phyloP scores from a whole-genome alignment of 2,329 filamentous ascomycete genomes.

The Penicillium frequentans region DNA sequence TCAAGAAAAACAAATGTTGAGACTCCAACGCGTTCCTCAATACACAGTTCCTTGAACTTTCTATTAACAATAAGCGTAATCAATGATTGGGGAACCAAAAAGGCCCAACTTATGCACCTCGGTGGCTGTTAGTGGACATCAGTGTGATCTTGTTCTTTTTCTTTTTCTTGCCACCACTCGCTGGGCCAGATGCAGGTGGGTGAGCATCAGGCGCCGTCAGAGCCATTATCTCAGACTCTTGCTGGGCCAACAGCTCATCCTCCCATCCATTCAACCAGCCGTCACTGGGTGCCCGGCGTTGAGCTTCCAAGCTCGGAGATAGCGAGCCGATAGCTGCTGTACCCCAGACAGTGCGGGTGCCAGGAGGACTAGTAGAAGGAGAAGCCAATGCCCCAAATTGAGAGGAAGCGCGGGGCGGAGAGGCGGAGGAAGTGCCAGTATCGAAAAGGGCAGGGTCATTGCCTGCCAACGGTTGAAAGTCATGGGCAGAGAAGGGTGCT shows the following conservation, averaged over 20 bases:
- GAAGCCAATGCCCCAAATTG: slow-evolving; percentile 62
- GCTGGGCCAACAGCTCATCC: slow-evolving; percentile 68
- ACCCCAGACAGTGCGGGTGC: slow-evolving; percentile 86
- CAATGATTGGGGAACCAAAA: background rate
- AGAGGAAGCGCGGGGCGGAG: slow-evolving; percentile 42
- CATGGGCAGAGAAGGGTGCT: slow-evolving; percentile 57
- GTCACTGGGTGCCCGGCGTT: slow-evolving; percentile 58
- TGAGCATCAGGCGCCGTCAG: slow-evolving; percentile 43
- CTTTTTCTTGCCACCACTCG: slow-evolving; percentile 55
- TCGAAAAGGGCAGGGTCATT: slow-evolving; percentile 30
- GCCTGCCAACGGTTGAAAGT: slow-evolving; percentile 64
- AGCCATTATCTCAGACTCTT: slow-evolving; percentile 51
- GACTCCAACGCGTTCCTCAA: background rate
- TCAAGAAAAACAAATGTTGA: background rate
- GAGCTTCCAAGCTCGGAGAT: slow-evolving; percentile 55
- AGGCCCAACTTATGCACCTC: slow-evolving; percentile 50
- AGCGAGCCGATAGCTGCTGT: slow-evolving; percentile 65
- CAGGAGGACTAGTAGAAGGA: slow-evolving; percentile 77
- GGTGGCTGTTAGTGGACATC: slow-evolving; percentile 64
- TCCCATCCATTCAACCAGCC: slow-evolving; percentile 88
- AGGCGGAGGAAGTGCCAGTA: slow-evolving; percentile 37
- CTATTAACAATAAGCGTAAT: background rate
- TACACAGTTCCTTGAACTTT: background rate
- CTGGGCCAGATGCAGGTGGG: slow-evolving; percentile 15
- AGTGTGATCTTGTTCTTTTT: slow-evolving; percentile 68